Base-by-base conservation (phyloP, 257 asterid species). In the Paulownia fortunei region DNA sequence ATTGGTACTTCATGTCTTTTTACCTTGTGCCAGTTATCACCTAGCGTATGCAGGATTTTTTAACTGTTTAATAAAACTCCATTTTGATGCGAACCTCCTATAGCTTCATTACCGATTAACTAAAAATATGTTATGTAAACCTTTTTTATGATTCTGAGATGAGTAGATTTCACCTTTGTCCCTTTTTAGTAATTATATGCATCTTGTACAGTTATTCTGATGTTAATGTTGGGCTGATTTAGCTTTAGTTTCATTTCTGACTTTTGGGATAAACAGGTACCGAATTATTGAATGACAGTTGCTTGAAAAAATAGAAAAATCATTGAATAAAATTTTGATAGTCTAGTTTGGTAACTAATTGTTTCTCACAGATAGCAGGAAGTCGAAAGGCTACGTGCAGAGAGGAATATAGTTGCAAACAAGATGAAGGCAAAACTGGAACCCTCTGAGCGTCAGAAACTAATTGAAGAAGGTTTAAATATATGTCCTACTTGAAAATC, bases 341-440 rank as follows among this genome's bases (percentile, higher is more conserved):
- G 71, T 39, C 73, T 80, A 61, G 84, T 78, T 82, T 84, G 97
- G 93, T 84, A 86, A 89, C 94, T 90, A 90, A 93, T 91, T 82
- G 80, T 85, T 82, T 81, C 85, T 88, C 81, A 88, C 97, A 93
- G 97, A 93, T 88, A 86, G 88, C 98, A 93, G 98, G 99, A 93
- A 87, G 99, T 93, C 39, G 99, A 95, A 83, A 88, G 88, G 92
- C 92, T 93, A 80, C 92, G 98, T 8, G 93, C 91, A 1, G 98
- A 95, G 89, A 89, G 97, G 81, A 96, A 96, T 88, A 92, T 62
- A 30, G 95, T 96, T 79, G 99, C 98, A 49, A 93, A 89, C 92
- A 90, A 86, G 89, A 96, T 96, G 98, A 96, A 93, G 90, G 97
- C 88, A 67, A 93, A 92, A 72, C 81, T 95, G 60, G 97, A 93